Conservation (phyloP, 2,329 filamentous ascomycete genomes). For the Sporothrix variecibatus region DNA sequence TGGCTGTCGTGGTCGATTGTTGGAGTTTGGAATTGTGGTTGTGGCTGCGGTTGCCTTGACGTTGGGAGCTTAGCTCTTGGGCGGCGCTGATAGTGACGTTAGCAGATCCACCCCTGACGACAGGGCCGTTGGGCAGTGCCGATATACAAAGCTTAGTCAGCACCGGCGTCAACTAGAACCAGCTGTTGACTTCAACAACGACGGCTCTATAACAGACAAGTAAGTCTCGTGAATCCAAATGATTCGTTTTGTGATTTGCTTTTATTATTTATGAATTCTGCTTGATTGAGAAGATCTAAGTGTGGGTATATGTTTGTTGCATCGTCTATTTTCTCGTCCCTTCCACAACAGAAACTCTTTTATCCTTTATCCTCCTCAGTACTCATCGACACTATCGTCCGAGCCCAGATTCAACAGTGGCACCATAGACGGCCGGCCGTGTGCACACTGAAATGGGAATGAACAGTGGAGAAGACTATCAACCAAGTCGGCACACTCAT, state of each 20-base stretch:
- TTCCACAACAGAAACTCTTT: neutral
- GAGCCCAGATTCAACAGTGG: conserved; percentile 58
- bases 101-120: neutral
- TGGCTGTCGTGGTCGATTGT: neutral
- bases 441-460: conserved; percentile 83
- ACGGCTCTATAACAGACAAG: neutral
- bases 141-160: neutral
- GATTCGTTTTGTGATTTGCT: too few relatives aligned
- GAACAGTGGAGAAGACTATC: conserved; percentile 59
- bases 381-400: neutral
- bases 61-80: conserved; percentile 18
- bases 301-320: neutral
- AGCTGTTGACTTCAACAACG: neutral
- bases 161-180: neutral
- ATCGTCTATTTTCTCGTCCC: too few relatives aligned
- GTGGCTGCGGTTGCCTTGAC: conserved; percentile 9
- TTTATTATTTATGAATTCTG: too few relatives aligned
- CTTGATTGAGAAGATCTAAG: too few relatives aligned
- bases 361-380: neutral
- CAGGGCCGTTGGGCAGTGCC: neutral
- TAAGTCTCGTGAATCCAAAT: too few relatives aligned
- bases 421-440: conserved; percentile 69
- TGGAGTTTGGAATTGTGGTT: neutral
- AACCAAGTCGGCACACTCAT: conserved; percentile 63
- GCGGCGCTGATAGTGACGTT: conserved; percentile 17